phyloP scores from a whole-genome alignment of 345 rosid species.

The Gossypium arboreum region DNA sequence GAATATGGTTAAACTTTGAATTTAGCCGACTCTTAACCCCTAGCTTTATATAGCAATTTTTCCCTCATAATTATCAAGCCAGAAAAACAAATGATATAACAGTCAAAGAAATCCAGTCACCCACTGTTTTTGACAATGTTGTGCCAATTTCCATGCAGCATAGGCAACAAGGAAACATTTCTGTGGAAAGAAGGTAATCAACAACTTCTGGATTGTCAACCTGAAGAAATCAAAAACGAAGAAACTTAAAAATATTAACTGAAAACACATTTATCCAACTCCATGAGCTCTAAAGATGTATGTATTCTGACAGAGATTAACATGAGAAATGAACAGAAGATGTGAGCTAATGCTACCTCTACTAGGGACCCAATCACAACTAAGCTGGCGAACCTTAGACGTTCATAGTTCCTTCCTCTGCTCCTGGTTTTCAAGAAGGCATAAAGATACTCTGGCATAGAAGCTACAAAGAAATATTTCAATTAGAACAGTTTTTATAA shows the following conservation, averaged over 20 bases:
- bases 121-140: constrained; percentile 48
- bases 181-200: constrained; percentile 33
- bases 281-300: not conserved
- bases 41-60: no score
- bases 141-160: constrained; percentile 44
- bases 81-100: not conserved
- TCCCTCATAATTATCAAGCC: no score
- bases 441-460: no score
- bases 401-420: no score
- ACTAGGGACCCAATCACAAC: constrained; percentile 57
- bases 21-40: no score
- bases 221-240: constrained; percentile 27
- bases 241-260: not conserved
- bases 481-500: constrained; percentile 11
- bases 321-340: not conserved
- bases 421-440: no score
- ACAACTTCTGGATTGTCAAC: constrained; percentile 38
- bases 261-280: not conserved
- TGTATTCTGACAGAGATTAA: not conserved
- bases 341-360: constrained; percentile 35
- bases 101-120: constrained; percentile 15
- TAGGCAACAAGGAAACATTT: constrained; percentile 48
- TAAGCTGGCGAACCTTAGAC: constrained; percentile 45
- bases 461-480: constrained; percentile 34
- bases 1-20: no score